phyloP scores from a whole-genome alignment of 2,329 filamentous ascomycete species.

The Dichotomopilus funicola region DNA sequence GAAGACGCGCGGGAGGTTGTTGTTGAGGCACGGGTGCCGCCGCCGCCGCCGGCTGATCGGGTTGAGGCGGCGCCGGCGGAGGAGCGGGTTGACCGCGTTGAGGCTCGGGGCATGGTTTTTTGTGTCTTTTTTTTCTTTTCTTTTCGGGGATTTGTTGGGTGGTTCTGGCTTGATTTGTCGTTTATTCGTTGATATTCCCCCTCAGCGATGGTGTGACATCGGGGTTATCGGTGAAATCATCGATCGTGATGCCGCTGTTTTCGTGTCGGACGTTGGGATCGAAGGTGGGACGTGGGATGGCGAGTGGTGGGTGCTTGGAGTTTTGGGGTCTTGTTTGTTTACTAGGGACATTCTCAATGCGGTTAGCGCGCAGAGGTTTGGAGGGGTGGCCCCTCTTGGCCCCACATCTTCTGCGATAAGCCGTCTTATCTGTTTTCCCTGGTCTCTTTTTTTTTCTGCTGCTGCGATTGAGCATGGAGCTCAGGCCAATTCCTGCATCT shows the following conservation, averaged over 20 bases:
- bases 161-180: neutral
- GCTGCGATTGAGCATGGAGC: conserved; percentile 6
- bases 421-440: neutral
- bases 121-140: neutral
- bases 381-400: neutral
- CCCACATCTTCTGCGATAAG: conserved; percentile 14
- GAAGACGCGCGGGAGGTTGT: conserved; percentile 43
- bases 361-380: conserved; percentile 13
- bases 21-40: conserved; percentile 25
- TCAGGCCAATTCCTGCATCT: neutral
- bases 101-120: conserved; percentile 43
- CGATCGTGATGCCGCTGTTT: neutral
- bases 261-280: neutral
- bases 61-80: conserved; percentile 29
- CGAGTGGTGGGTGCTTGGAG: neutral
- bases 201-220: neutral
- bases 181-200: neutral
- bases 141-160: neutral
- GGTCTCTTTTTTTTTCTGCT: conserved; percentile 13
- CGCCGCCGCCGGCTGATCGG: conserved; percentile 29
- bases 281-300: neutral
- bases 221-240: neutral
- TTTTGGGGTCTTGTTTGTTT: conserved; percentile 22
- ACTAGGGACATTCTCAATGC: conserved; percentile 14
- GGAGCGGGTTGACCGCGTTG: conserved; percentile 41